Evolutionary conservation across 2,329 filamentous ascomycete genomes (phyloP), one percentile per base, ranked within the genome.

Genomic region (Colletotrichum magnum): DNA sequence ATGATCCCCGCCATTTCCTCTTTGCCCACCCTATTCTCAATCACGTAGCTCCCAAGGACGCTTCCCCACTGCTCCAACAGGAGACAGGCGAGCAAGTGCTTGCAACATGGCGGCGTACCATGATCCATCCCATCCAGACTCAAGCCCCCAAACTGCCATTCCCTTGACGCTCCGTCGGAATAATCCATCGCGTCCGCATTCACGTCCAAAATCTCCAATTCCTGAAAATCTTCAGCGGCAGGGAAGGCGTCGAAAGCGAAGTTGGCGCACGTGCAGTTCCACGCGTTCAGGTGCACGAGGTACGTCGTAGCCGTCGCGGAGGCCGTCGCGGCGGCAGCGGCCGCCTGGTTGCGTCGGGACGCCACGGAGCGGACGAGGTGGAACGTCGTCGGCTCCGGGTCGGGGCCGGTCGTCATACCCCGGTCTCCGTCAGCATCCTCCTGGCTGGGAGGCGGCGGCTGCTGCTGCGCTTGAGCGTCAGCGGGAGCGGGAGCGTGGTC

Each of bases 191-290:
- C 63, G 24, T 32, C 47, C 62, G 66, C 68, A 6, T 58, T 71
- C 26, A 70, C 72, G 48, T 72, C 39, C 57, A 59, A 67, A 16
- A 73, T 71, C 26, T 63, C 58, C n/a, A 13, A 45, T 58, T 39
- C 58, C 36, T n/a, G 6, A 5, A 9, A 26, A 7, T 24, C 36
- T 21, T 10, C 36, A 24, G 75, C 58, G 18, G 80, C 78, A 2
- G 85, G 84, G 73, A 94, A 95, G 2, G 91, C 88, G 21, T 91
- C 85, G 71, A 97, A 91, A 0, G 92, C 87, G 79, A 98, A 98
- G 1, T 90, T 91, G 4, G 94, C 92, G 82, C 96, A 99, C 1
- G 90, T 93, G 80, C 96, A 99, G 79, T 92, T 94, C 96, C 96
- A 98, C 1, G 92, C 89, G 1, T 79, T 74, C 1, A 95, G 85